Percentiles rank a stretch among this genome's conserved stretches.
Evolutionary conservation across 2,329 filamentous ascomycete species (phyloP).

Genomic region (Sarocladiaceae sp.): DNA sequence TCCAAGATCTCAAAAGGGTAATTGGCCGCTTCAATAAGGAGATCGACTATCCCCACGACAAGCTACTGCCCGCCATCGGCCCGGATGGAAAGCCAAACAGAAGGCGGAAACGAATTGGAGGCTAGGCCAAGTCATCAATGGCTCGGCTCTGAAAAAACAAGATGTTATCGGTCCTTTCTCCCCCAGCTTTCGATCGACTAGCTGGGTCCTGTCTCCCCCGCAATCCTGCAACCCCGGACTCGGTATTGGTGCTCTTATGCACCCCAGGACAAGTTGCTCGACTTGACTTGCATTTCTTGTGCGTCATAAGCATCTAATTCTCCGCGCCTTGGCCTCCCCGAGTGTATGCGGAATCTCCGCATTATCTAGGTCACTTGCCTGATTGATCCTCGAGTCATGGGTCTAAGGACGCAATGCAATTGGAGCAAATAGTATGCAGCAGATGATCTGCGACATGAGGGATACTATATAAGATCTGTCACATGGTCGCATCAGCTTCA

Average conservation of each 20-base stretch:
- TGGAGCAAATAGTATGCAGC: background rate
- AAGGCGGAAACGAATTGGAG: too few species aligned
- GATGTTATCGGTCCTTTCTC: slow-evolving; percentile 1
- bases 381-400: background rate
- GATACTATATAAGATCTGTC: background rate
- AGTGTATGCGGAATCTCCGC: background rate
- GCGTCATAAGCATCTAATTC: background rate
- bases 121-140: too few species aligned
- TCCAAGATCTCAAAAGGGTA: too few species aligned
- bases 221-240: background rate
- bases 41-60: too few species aligned
- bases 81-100: too few species aligned
- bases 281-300: background rate
- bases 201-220: background rate
- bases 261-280: background rate
- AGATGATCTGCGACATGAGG: background rate
- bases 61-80: too few species aligned
- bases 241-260: background rate
- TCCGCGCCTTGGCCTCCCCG: background rate
- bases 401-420: background rate
- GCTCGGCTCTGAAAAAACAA: too few species aligned
- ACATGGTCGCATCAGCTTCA: too few species aligned
- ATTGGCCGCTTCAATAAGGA: too few species aligned
- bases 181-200: background rate
- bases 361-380: background rate